Evolutionary conservation across 768 basidiomycete genomes (phyloP), one percentile per base, ranked within the genome.

Genomic region (Russula compacta): DNA sequence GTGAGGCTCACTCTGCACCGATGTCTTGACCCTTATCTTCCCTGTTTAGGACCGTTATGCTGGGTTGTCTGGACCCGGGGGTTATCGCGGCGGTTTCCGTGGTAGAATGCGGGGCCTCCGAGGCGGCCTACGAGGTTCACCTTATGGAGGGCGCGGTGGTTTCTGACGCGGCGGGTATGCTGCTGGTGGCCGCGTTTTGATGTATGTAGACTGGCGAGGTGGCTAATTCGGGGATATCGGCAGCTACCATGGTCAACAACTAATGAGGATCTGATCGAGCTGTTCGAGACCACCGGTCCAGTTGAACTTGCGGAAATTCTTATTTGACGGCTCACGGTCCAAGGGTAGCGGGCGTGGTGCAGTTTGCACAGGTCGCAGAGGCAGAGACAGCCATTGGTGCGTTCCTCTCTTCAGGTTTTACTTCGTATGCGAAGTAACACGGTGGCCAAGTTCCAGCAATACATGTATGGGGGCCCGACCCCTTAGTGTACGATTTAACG

Each of bases 241-340:
- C 65, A 98, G 95, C 75, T 99, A 17, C 95, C 95, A 1, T 99
- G 95, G 95, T 98, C 95, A 9, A 99, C 95, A 49, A 93, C 95
- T 6, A 97, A 99, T 71, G 95, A 99, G 71, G 95, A 99, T 71
- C 77, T 99, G 47, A 95, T 99, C 24, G 95, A 98, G 74, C 75
- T 99, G 21, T 99, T 99, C 68, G 95, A 98, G 77, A 99, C 95
- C 40, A 97, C 95, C 0, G 95, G 95, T 10, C 87, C 87, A 66
- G 95, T 98, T 38, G 89, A 94, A 69, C 77, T 92, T 40, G 95
- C 95, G 58, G 29, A 48, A 15, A 48, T 48, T n/a, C 3, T 48
- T 48, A 4, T 48, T 48, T 48, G 47, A 48, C 14, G 47, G 29
- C 29, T 32, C 29, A 43, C 14, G 95, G 56, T 92, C 90, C 53